phyloP scores from a whole-genome alignment of 2,329 filamentous ascomycete species.

The Monosporascus sp. region DNA sequence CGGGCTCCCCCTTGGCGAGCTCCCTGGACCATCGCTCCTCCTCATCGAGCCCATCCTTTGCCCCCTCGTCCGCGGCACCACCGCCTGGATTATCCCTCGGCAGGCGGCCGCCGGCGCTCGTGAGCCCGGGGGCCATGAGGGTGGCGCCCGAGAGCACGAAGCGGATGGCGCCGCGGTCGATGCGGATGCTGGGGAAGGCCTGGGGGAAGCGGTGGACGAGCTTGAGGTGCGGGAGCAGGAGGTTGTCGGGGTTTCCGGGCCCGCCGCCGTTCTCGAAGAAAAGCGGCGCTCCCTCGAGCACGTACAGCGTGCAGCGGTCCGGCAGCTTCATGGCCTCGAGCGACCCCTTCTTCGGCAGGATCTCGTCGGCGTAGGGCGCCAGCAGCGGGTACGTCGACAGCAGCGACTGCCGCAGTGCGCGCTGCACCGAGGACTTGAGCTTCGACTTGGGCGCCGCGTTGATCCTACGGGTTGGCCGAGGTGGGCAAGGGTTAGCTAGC shows the following conservation, averaged over 20 bases:
- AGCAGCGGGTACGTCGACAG: conserved; percentile 82
- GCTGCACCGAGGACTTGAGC: conserved; percentile 94
- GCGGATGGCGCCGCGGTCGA: conserved; percentile 92
- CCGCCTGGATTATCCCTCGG: conserved; percentile 41
- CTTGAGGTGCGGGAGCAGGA: conserved; percentile 79
- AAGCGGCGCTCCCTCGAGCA: conserved; percentile 69
- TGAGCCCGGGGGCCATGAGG: conserved; percentile 93
- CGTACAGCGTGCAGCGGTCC: conserved; percentile 84
- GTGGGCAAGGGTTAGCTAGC: conserved; percentile 13
- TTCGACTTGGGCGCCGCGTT: conserved; percentile 79
- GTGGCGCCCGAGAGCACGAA: conserved; percentile 92
- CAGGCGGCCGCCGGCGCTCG: conserved; percentile 72
- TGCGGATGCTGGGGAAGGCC: conserved; percentile 77
- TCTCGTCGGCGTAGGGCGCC: conserved; percentile 82
- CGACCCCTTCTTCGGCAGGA: conserved; percentile 91
- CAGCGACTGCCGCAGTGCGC: conserved; percentile 75
- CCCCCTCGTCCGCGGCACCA: conserved; percentile 25
- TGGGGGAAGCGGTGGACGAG: conserved; percentile 87
- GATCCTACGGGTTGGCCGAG: conserved; percentile 48
- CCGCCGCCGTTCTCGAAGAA: conserved; percentile 73
- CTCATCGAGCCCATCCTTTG: conserved; percentile 30
- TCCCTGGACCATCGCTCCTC: conserved; percentile 59
- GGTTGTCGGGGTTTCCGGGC: conserved; percentile 42
- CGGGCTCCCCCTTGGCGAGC: conserved; percentile 73
- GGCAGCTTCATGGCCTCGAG: conserved; percentile 89